phyloP scores from a whole-genome alignment of 163 green algal species.

The Prototheca wickerhamii region DNA sequence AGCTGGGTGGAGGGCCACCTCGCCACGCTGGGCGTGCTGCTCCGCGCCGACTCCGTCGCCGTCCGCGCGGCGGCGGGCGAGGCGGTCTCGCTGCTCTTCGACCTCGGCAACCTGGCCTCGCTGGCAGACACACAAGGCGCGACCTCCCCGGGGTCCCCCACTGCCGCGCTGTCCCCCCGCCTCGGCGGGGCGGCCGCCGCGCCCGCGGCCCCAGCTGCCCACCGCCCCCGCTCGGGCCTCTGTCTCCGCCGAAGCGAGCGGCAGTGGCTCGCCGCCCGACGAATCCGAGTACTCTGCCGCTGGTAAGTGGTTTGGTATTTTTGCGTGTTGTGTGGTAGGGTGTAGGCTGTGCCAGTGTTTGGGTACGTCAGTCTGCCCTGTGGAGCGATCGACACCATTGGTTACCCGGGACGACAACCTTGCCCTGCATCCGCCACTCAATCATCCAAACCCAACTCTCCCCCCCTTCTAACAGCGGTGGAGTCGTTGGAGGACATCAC shows the following conservation, averaged over 20 bases:
- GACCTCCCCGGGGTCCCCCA: background rate
- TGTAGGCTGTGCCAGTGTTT: too few relatives aligned
- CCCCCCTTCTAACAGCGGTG: slow-evolving; percentile 2
- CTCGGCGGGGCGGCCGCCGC: background rate
- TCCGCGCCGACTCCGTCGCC: slow-evolving; percentile 35
- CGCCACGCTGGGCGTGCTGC: slow-evolving; percentile 21
- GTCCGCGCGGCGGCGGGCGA: slow-evolving; percentile 51
- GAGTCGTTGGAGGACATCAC: slow-evolving; percentile 47
- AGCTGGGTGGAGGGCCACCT: slow-evolving; percentile 38
- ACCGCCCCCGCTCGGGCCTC: background rate
- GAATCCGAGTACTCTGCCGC: too few relatives aligned
- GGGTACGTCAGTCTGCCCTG: too few relatives aligned
- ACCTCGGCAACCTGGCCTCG: slow-evolving; percentile 24
- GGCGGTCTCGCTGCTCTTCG: slow-evolving; percentile 42
- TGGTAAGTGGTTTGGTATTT: too few relatives aligned
- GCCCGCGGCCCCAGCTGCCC: background rate
- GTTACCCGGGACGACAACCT: too few relatives aligned
- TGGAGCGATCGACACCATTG: too few relatives aligned
- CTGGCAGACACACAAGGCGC: slow-evolving; percentile 1
- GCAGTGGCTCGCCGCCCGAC: too few relatives aligned
- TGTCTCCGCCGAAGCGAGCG: too few relatives aligned
- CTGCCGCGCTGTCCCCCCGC: background rate
- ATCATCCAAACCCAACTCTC: background rate
- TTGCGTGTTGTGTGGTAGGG: too few relatives aligned
- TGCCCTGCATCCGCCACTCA: background rate